Evolutionary conservation across 176 grass and related monocot genomes (phyloP).

Genomic region (Urochloa ruziziensis): DNA sequence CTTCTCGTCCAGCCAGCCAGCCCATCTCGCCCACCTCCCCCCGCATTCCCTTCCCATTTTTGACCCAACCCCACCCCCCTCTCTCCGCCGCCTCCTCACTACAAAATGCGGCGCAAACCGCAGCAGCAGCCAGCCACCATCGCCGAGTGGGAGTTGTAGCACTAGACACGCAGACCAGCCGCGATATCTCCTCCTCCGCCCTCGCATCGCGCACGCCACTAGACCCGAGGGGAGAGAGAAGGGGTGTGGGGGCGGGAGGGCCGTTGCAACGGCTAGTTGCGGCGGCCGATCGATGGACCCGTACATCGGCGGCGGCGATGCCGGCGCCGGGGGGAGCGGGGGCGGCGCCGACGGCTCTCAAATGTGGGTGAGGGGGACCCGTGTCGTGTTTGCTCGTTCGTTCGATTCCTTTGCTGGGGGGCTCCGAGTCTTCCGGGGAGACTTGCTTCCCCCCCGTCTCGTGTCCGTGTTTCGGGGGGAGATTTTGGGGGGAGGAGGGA

Average conservation of each 20-base stretch:
- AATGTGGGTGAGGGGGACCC: conserved; percentile 31
- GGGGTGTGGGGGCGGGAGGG: too few species aligned
- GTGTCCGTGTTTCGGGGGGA: background rate
- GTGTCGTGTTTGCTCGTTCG: background rate
- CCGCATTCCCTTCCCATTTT: background rate
- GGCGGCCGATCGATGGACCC: conserved; percentile 37
- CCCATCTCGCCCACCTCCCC: background rate
- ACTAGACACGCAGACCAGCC: too few species aligned
- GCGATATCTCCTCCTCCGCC: background rate
- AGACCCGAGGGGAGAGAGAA: too few species aligned
- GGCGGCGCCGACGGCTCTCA: background rate
- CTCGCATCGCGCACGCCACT: background rate
- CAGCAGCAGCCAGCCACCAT: background rate
- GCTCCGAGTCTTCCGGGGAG: background rate
- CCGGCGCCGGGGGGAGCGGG: background rate
- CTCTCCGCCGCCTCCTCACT: background rate
- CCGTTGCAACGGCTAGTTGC: conserved; percentile 51
- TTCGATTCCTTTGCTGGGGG: background rate
- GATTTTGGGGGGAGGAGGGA: background rate
- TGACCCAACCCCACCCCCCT: too few species aligned
- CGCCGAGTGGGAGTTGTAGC: background rate
- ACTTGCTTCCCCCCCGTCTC: background rate
- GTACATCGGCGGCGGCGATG: background rate
- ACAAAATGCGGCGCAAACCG: conserved; percentile 53
- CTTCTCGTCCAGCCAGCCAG: background rate